phyloP scores from a whole-genome alignment of 1,284 basidiomycete genomes.

The Ustilago lituana region DNA sequence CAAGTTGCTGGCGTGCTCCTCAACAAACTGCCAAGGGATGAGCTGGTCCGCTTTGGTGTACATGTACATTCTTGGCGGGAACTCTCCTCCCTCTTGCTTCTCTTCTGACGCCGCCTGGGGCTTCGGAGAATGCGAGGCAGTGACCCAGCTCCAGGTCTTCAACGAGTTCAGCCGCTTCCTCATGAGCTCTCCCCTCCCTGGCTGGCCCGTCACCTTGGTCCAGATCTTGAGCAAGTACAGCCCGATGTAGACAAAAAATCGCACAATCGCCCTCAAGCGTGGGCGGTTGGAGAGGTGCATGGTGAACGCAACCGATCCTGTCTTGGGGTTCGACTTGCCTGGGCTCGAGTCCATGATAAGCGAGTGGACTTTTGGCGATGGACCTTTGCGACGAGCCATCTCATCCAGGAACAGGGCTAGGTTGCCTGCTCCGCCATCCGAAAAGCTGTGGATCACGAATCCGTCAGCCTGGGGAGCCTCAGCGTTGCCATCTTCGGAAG shows the following conservation, averaged over 20 bases:
- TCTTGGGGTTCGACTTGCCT: constrained; percentile 42
- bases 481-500: constrained; percentile 9
- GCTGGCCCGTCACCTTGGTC: constrained; percentile 32
- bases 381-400: constrained; percentile 16
- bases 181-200: constrained; percentile 42
- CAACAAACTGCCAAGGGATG: constrained; percentile 52
- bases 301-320: constrained; percentile 52
- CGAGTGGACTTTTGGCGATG: constrained; percentile 22
- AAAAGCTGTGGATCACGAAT: constrained; percentile 50
- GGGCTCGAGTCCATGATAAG: constrained; percentile 57
- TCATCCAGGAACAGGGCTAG: constrained; percentile 40
- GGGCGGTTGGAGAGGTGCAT: constrained; percentile 50
- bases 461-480: constrained; percentile 3
- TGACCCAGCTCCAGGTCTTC: constrained; percentile 49
- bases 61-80: constrained; percentile 57
- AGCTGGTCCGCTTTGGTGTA: constrained; percentile 56
- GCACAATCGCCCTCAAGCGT: constrained; percentile 29
- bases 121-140: constrained; percentile 19
- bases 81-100: constrained; percentile 3
- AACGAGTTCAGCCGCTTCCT: constrained; percentile 44
- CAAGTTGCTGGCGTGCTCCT: constrained; percentile 50
- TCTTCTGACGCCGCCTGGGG: background rate
- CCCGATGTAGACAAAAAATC: constrained; percentile 35
- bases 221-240: constrained; percentile 37
- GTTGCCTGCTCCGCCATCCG: constrained; percentile 57